These are phyloP conservation scores for Hyphodiscus sp. DNA, from an alignment of 2,329 filamentous ascomycete genomes.

Conservation along the genomic window DNA sequence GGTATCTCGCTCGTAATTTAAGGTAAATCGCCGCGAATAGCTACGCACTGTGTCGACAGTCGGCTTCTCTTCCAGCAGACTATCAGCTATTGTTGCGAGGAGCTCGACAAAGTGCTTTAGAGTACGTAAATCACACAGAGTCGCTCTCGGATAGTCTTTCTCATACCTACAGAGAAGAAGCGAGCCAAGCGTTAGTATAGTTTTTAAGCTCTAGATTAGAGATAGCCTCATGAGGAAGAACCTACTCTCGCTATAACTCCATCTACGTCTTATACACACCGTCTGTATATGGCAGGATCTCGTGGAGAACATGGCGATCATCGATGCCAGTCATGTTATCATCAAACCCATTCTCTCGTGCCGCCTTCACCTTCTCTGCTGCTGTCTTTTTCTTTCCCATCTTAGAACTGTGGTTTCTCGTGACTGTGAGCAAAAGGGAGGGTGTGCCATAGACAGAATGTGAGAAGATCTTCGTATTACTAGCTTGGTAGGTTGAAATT, in stretches of 20 bases:
- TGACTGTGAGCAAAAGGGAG: constrained; percentile 5
- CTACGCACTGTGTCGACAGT: constrained; percentile 1
- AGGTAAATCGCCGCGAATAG: constrained; percentile 3
- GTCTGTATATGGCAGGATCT: constrained; percentile 5
- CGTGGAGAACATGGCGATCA: constrained; percentile 2
- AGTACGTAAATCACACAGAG: constrained; percentile 4
- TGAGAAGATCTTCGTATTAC: constrained; percentile 10
- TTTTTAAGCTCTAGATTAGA: constrained; percentile 4
- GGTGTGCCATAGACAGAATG: constrained; percentile 6
- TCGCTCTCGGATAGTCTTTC: constrained; percentile 4
- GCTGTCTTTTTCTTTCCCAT: constrained; percentile 8
- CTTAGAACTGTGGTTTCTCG: constrained; percentile 6
- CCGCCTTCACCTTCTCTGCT: constrained; percentile 5
- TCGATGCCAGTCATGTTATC: constrained; percentile 6
- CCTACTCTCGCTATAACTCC: constrained; percentile 2
- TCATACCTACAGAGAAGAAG: constrained; percentile 6
- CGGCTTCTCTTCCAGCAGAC: constrained; percentile 3
- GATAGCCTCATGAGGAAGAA: constrained; percentile 4
- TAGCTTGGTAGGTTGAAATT: constrained; percentile 8
- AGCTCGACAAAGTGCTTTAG: constrained; percentile 1
- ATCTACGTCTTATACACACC: no score
- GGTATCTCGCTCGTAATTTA: constrained; percentile 2
- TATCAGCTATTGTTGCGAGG: background rate
- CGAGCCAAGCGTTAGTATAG: constrained; percentile 3
- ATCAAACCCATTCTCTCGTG: constrained; percentile 5